Evolutionary conservation across 129 eudicot species (phyloP), one percentile per base, ranked within the genome.

Genomic region (Centrapalus pauciflorus): DNA sequence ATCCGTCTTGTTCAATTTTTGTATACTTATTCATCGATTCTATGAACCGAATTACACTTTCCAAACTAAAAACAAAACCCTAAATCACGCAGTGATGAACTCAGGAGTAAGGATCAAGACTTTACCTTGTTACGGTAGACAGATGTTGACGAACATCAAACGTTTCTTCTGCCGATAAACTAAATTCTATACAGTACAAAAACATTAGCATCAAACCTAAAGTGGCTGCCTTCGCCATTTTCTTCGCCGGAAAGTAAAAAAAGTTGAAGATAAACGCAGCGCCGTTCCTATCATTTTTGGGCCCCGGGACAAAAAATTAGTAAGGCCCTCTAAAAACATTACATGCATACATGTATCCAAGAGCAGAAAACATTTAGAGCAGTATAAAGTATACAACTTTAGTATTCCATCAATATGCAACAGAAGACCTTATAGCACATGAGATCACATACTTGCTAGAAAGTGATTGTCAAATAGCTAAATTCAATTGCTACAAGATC

Each of bases 91-190:
- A 67, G 45, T 8, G 4, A 64, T 19, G 30, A 28, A 45, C 40
- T 48, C 19, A 5, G 4, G 11, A 40, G 68, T 45, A 56, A 54
- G 29, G 60, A 46, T 55, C 4, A 37, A 37, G 27, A 61, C 7
- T 29, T 5, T 9, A 86, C 97, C 97, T 74, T 19, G 95, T 76
- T 4, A 83, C 97, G 61, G 97, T 86, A 28, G 90, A 75, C 12
- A 90, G 83, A 55, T 90, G 97, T 38, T 71, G 83, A 46, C 95
- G 90, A 62, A 90, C 95, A 23, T 90, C 88, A 74, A 89, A 89
- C 17, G 23, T 23, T 41, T 74, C 77, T 35, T 78, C 77, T 55
- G 88, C 70, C 11, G 64, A 32, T 17, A 83, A 69, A 80, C n/a
- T 56, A 13, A 34, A 34, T 7, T 29, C 3, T 9, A 35, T 10